These are phyloP conservation scores for Saccharomyces hybrid DNA, from an alignment of 1,139 yeast genomes.

Conservation along the genomic window DNA sequence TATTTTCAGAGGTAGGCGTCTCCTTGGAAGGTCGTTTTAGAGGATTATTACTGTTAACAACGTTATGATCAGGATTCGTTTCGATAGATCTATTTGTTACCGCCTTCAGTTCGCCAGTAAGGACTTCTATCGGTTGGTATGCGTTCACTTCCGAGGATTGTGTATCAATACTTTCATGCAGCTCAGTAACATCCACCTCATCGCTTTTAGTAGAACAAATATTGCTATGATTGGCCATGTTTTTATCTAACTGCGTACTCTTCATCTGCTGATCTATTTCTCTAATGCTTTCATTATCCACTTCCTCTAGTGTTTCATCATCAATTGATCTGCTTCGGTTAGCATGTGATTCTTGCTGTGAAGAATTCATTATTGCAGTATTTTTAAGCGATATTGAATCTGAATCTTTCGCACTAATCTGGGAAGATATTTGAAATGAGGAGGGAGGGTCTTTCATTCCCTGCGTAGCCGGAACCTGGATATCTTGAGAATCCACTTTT, in stretches of 20 bases:
- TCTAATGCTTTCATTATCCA: background rate
- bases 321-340: background rate
- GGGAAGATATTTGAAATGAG: background rate
- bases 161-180: background rate
- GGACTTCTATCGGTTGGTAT: background rate
- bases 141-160: background rate
- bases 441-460: background rate
- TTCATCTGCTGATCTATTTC: background rate
- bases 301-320: background rate
- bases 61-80: background rate
- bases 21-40: background rate
- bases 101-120: background rate
- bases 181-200: background rate
- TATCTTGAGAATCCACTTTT: background rate
- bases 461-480: constrained; percentile 14
- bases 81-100: background rate
- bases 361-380: background rate
- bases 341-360: background rate
- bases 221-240: background rate
- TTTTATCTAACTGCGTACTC: background rate
- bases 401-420: background rate
- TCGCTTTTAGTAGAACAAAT: background rate
- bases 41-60: background rate
- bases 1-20: background rate
- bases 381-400: background rate